Conservation (phyloP, 805 yeast genomes). For the Yamadazyma nakazawae region DNA sequence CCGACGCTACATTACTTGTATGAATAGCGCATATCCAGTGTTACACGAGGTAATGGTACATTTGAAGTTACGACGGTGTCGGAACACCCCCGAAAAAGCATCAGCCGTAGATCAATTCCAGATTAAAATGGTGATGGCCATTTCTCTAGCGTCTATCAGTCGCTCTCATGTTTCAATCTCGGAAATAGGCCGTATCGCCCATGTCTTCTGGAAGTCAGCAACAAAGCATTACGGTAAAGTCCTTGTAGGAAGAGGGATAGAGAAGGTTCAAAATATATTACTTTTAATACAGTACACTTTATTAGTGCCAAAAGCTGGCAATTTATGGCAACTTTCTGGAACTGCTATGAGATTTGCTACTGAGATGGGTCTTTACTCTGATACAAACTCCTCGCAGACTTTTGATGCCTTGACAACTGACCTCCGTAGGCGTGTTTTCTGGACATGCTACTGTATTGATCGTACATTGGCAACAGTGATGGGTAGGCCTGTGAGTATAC, state of each 20-base stretch:
- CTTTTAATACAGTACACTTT: constrained; percentile 12
- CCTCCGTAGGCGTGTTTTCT: constrained; percentile 11
- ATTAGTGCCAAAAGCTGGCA: constrained; percentile 15
- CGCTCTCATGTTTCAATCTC: constrained; percentile 13
- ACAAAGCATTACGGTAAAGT: constrained; percentile 4
- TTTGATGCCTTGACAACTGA: constrained; percentile 12
- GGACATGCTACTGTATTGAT: constrained; percentile 15
- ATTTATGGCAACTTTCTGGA: constrained; percentile 15
- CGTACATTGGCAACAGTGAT: constrained; percentile 11
- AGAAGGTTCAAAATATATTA: constrained; percentile 12
- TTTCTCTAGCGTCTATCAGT: constrained; percentile 12
- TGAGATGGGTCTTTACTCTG: constrained; percentile 14
- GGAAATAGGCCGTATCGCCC: constrained; percentile 14
- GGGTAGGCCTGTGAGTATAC: constrained; percentile 13
- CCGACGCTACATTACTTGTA: constrained; percentile 11
- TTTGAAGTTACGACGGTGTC: constrained; percentile 8
- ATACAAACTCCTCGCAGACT: constrained; percentile 10
- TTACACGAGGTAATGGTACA: constrained; percentile 12
- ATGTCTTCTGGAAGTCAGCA: constrained; percentile 14
- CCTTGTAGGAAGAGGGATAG: constrained; percentile 10
- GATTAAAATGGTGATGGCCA: constrained; percentile 13
- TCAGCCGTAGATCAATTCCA: constrained; percentile 10
- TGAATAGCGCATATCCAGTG: constrained; percentile 15
- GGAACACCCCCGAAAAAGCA: constrained; percentile 8
- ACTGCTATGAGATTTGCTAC: constrained; percentile 15